Evolutionary conservation across 306 rosid species (phyloP).

Genomic region (Quercus berberidifolia): DNA sequence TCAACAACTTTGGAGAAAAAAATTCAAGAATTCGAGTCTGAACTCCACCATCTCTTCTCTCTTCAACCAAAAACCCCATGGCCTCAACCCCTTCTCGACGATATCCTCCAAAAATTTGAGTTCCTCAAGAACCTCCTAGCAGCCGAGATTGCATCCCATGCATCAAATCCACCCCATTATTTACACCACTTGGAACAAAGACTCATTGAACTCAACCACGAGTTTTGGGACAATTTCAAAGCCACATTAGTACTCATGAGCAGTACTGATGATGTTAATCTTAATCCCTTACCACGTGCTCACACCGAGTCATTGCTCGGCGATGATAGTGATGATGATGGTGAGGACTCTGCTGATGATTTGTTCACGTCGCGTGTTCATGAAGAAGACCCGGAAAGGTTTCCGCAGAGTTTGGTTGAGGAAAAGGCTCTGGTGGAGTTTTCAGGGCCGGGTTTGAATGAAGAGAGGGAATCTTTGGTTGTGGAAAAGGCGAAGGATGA

Average conservation of each 20-base stretch:
- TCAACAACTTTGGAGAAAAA: conserved; percentile 25
- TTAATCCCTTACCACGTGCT: conserved; percentile 33
- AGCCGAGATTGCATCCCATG: conserved; percentile 42
- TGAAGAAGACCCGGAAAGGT: conserved; percentile 15
- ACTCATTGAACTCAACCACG: conserved; percentile 15
- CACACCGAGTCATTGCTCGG: conserved; percentile 35
- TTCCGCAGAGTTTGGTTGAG: neutral
- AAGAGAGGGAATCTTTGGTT: neutral
- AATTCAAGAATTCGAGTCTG: conserved; percentile 34
- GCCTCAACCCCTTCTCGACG: neutral
- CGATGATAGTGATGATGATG: conserved; percentile 32
- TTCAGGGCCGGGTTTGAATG: conserved; percentile 2
- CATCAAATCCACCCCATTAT: conserved; percentile 23
- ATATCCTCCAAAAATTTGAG: conserved; percentile 23
- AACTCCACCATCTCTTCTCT: conserved; percentile 5
- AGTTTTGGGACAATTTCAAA: conserved; percentile 9
- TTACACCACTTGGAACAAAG: conserved; percentile 18
- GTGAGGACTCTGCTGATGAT: neutral
- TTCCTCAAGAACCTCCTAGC: conserved; percentile 30
- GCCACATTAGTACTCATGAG: neutral
- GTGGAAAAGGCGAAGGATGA: neutral
- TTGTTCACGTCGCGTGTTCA: neutral
- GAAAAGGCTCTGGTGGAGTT: conserved; percentile 15
- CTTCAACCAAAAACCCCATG: conserved; percentile 2
- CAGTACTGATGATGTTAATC: neutral